A percentile compares a stretch with the other conserved stretches of the same genome.
Evolutionary conservation across 2,329 filamentous ascomycete genomes (phyloP).

Genomic region (Botryotinia calthae): DNA sequence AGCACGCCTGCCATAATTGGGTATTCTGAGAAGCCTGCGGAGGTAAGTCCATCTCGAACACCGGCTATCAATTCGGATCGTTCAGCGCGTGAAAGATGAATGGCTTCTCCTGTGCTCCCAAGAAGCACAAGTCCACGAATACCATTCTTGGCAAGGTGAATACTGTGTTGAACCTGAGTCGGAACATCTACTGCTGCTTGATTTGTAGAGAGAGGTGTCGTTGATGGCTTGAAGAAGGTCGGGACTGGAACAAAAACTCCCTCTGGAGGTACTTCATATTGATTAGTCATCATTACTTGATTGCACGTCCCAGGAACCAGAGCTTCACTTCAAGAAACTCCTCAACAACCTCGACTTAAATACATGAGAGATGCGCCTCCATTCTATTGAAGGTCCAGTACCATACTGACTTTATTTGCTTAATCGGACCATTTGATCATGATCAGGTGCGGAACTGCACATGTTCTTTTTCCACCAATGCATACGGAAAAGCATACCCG

Average conservation of each 20-base stretch:
- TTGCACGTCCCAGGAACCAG: background rate
- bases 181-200: conserved; percentile 49
- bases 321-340: background rate
- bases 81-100: conserved; percentile 55
- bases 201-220: conserved; percentile 16
- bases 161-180: conserved; percentile 53
- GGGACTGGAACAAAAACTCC: conserved; percentile 57
- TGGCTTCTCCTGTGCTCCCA: conserved; percentile 60
- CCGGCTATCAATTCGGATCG: conserved; percentile 38
- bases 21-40: conserved; percentile 53
- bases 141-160: conserved; percentile 57
- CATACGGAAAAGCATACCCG: conserved; percentile 15
- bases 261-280: conserved; percentile 29
- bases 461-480: background rate
- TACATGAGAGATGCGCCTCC: background rate
- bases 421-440: background rate
- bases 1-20: conserved; percentile 57
- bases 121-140: conserved; percentile 59
- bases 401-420: background rate
- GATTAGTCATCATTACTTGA: conserved; percentile 5
- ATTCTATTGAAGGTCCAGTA: background rate
- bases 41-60: conserved; percentile 44
- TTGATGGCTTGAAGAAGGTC: conserved; percentile 51
- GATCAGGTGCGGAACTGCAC: background rate
- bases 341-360: background rate